A percentile compares a stretch with the other conserved stretches of the same genome.
These are phyloP conservation scores for Oldenlandia corymbosa DNA, from an alignment of 257 asterid species.

Conservation along the genomic window DNA sequence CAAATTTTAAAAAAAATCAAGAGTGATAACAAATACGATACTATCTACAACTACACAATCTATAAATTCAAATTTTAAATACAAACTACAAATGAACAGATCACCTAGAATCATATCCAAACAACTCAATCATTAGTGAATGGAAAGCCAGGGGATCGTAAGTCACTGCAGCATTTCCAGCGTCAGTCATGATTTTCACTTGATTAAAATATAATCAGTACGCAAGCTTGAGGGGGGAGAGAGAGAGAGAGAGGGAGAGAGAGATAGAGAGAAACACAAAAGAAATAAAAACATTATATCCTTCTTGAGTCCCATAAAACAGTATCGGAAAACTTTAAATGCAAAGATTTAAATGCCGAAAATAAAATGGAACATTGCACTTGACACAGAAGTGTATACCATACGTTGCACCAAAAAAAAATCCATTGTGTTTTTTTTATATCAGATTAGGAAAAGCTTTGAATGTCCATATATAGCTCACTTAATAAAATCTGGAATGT, in stretches of 20 bases:
- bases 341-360: too few relatives aligned
- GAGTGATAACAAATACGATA: background rate
- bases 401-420: background rate
- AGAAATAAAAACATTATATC: too few relatives aligned
- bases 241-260: background rate
- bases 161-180: background rate
- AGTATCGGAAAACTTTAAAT: too few relatives aligned
- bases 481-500: background rate
- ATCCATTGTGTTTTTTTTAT: background rate
- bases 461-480: background rate
- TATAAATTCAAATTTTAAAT: background rate
- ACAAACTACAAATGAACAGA: background rate
- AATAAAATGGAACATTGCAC: too few relatives aligned
- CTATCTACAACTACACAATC: too few relatives aligned
- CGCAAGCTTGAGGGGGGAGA: background rate
- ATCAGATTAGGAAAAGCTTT: background rate
- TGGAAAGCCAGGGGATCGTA: slow-evolving; percentile 5
- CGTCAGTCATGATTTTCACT: background rate
- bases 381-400: too few relatives aligned
- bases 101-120: slow-evolving; percentile 9
- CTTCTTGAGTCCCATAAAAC: too few relatives aligned
- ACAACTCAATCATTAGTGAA: background rate
- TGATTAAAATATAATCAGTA: background rate
- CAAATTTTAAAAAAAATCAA: too few relatives aligned
- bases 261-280: background rate